These are phyloP conservation scores for Podila epicladia DNA, from an alignment of 192 early-diverging fungal genomes.

Conservation along the genomic window DNA sequence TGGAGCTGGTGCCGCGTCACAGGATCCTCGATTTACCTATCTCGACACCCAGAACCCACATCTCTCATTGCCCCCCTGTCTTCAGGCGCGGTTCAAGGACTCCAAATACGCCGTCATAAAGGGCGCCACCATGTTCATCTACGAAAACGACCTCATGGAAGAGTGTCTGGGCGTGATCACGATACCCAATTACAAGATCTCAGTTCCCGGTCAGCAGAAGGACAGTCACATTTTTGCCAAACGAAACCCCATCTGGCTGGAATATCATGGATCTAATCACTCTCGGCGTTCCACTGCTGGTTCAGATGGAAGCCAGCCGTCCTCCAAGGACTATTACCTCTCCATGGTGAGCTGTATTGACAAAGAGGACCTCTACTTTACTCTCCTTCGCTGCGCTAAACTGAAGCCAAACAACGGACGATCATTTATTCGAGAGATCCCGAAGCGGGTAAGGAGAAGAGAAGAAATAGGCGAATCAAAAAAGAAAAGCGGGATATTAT, in stretches of 20 bases:
- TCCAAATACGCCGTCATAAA: slow-evolving; percentile 80
- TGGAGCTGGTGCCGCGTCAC: slow-evolving; percentile 6
- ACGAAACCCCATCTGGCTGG: slow-evolving; percentile 61
- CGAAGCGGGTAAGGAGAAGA: slow-evolving; percentile 33
- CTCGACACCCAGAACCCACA: slow-evolving; percentile 44
- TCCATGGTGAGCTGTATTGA: slow-evolving; percentile 69
- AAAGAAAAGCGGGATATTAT: too few relatives aligned
- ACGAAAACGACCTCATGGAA: slow-evolving; percentile 77
- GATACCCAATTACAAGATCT: slow-evolving; percentile 72
- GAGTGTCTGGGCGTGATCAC: slow-evolving; percentile 86
- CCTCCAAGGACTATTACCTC: slow-evolving; percentile 56
- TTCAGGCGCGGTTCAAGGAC: slow-evolving; percentile 55
- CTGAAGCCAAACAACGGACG: slow-evolving; percentile 37
- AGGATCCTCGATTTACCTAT: slow-evolving; percentile 42
- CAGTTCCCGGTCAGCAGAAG: slow-evolving; percentile 59
- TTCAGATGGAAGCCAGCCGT: slow-evolving; percentile 7
- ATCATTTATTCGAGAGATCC: slow-evolving; percentile 39
- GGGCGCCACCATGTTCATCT: slow-evolving; percentile 84
- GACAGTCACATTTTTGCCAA: slow-evolving; percentile 75
- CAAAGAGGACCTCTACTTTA: slow-evolving; percentile 94
- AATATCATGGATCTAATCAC: slow-evolving; percentile 34
- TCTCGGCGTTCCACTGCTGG: slow-evolving; percentile 17
- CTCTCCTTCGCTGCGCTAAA: slow-evolving; percentile 75
- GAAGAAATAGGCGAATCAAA: too few relatives aligned
- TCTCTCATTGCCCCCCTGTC: slow-evolving; percentile 23